phyloP scores from a whole-genome alignment of 768 basidiomycete species.

The Udeniomyces megalosporus region DNA sequence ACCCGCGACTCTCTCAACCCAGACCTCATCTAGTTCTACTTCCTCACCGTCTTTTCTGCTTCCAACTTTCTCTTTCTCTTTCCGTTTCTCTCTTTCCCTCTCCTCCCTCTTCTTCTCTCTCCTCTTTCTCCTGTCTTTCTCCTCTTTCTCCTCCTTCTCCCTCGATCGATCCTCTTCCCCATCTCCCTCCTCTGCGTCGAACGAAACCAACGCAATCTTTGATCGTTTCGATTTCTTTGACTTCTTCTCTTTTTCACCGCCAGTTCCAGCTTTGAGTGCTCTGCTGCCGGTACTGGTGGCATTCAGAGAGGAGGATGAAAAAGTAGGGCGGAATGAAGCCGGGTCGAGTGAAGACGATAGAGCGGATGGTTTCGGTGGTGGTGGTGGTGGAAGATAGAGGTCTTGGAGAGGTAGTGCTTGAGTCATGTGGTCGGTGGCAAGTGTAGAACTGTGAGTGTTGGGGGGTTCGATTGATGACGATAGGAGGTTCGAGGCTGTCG shows the following conservation, averaged over 20 bases:
- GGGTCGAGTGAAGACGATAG: conserved; percentile 21
- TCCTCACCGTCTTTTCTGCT: conserved; percentile 2
- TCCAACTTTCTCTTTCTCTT: conserved; percentile 35
- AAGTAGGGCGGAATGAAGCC: conserved; percentile 73
- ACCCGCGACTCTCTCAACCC: conserved; percentile 19
- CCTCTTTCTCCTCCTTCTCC: conserved; percentile 29
- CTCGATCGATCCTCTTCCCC: conserved; percentile 34
- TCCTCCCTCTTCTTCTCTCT: conserved; percentile 9
- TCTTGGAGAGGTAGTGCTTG: no score
- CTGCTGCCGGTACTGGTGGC: no score
- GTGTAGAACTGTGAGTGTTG: no score
- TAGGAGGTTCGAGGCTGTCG: no score
- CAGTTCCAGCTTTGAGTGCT: no score
- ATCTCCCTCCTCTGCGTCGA: conserved; percentile 49
- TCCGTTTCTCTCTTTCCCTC: not conserved
- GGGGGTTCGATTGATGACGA: no score
- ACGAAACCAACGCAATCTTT: conserved; percentile 47
- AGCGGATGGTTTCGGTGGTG: conserved; percentile 3
- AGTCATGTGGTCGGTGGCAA: no score
- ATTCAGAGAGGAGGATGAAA: conserved; percentile 36
- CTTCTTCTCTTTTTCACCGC: conserved; percentile 34
- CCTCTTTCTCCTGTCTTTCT: conserved; percentile 25
- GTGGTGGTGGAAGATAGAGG: conserved; percentile 17
- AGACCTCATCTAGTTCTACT: conserved; percentile 13
- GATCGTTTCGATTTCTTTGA: conserved; percentile 37